Percentiles rank a stretch among this genome's conserved stretches.
Evolutionary conservation across 116 monocot genomes (phyloP).

Genomic region (Cymodocea nodosa): DNA sequence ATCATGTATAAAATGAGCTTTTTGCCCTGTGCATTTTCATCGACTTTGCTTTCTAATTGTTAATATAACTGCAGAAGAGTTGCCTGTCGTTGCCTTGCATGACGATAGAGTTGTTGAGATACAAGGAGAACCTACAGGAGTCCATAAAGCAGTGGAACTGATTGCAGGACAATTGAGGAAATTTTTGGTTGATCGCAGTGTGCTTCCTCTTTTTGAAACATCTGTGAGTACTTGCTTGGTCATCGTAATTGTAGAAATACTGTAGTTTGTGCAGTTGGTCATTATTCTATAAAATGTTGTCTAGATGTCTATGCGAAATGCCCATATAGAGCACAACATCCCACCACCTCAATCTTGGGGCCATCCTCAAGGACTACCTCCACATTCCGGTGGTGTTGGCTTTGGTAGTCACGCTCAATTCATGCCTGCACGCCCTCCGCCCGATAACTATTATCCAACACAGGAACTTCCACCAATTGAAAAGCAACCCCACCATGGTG

Average conservation of each 20-base stretch:
- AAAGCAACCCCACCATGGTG: conserved; percentile 60
- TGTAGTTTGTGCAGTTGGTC: not conserved
- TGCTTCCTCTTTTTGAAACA: conserved; percentile 71
- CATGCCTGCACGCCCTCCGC: conserved; percentile 51
- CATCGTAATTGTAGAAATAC: not conserved
- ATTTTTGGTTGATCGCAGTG: conserved; percentile 79
- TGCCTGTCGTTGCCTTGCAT: conserved; percentile 67
- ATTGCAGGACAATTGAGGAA: conserved; percentile 75
- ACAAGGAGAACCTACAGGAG: conserved; percentile 57
- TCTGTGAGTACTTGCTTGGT: conserved; percentile 15
- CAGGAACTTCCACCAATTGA: conserved; percentile 46
- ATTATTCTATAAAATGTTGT: not conserved
- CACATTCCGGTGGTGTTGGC: conserved; percentile 33
- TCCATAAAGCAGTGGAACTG: conserved; percentile 75
- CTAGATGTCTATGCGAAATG: conserved; percentile 45
- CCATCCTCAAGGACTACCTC: conserved; percentile 51
- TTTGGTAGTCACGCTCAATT: conserved; percentile 57
- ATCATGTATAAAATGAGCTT: too few relatives aligned
- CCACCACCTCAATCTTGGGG: conserved; percentile 63
- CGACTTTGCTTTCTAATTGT: not conserved
- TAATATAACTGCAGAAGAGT: conserved; percentile 42
- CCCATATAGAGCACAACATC: conserved; percentile 53
- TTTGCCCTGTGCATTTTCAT: too few relatives aligned
- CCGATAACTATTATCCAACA: conserved; percentile 63
- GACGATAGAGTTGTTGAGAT: conserved; percentile 95